A percentile compares a stretch with the other conserved stretches of the same genome.
Conservation (phyloP, 2,329 filamentous ascomycete genomes). For the Dothiorella sarmentorum region DNA sequence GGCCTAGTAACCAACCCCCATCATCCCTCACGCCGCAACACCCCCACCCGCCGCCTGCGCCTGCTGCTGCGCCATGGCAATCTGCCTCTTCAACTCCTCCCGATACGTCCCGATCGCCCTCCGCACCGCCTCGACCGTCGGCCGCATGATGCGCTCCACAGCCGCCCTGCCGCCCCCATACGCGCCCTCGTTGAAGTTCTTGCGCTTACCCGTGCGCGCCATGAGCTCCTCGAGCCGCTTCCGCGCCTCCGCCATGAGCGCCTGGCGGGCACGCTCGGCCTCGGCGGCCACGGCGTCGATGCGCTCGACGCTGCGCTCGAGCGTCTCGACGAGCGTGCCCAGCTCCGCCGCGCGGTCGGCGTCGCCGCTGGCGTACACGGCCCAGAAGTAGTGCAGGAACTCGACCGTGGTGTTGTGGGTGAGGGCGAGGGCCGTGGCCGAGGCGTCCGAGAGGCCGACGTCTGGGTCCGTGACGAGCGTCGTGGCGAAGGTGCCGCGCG, state of each 20-base stretch:
- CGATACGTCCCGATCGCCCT: slow-evolving; percentile 70
- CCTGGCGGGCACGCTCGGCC: slow-evolving; percentile 70
- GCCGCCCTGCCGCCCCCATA: slow-evolving; percentile 65
- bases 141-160: slow-evolving; percentile 72
- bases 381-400: slow-evolving; percentile 97
- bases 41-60: slow-evolving; percentile 2
- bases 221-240: slow-evolving; percentile 60
- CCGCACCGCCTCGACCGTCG: slow-evolving; percentile 67
- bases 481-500: slow-evolving; percentile 25
- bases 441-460: slow-evolving; percentile 37
- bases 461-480: slow-evolving; percentile 29
- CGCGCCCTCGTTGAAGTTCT: slow-evolving; percentile 56
- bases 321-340: slow-evolving; percentile 74
- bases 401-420: slow-evolving; percentile 93
- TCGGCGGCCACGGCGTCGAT: slow-evolving; percentile 77
- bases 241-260: slow-evolving; percentile 59
- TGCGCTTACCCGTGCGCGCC: slow-evolving; percentile 69
- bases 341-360: slow-evolving; percentile 76
- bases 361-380: slow-evolving; percentile 84
- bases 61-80: slow-evolving; percentile 24
- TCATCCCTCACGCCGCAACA: background rate
- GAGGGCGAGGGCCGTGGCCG: slow-evolving; percentile 62
- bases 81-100: slow-evolving; percentile 63
- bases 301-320: slow-evolving; percentile 71
- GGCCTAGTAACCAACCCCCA: too few relatives aligned